Evolutionary conservation across 495 filamentous ascomycete species (phyloP).

Genomic region (Tuber aestivum): DNA sequence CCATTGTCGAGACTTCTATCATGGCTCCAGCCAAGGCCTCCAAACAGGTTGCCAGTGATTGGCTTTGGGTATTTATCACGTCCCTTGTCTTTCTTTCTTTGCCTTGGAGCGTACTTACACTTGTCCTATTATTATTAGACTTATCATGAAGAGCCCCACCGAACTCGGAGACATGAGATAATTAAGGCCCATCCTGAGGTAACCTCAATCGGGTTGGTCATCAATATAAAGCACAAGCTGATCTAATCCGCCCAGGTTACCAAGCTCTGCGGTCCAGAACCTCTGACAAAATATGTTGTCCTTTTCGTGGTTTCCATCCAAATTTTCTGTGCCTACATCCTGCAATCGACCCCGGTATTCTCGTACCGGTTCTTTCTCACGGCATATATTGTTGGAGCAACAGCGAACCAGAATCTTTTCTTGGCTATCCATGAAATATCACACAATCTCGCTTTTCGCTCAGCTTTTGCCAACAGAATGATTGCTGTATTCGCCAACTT

Average conservation of each 20-base stretch:
- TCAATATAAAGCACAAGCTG: not conserved
- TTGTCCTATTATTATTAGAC: slow-evolving; percentile 60
- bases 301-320: slow-evolving; percentile 78
- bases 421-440: slow-evolving; percentile 98
- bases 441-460: slow-evolving; percentile 92
- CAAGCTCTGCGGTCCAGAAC: slow-evolving; percentile 95
- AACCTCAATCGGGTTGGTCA: slow-evolving; percentile 25
- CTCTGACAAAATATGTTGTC: slow-evolving; percentile 90
- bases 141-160: slow-evolving; percentile 96
- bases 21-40: slow-evolving; percentile 7
- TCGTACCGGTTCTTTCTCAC: slow-evolving; percentile 77
- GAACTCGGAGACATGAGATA: slow-evolving; percentile 80
- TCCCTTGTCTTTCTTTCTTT: not conserved
- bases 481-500: slow-evolving; percentile 91
- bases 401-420: slow-evolving; percentile 97
- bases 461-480: slow-evolving; percentile 72
- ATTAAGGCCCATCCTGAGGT: slow-evolving; percentile 99
- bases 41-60: slow-evolving; percentile 25
- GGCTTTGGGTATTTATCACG: slow-evolving; percentile 37
- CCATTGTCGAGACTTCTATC: slow-evolving; percentile 25
- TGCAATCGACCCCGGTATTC: slow-evolving; percentile 72
- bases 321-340: slow-evolving; percentile 67
- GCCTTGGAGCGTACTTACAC: not conserved
- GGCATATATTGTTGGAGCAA: slow-evolving; percentile 90
- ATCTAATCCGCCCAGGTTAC: slow-evolving; percentile 59